Conservation (phyloP, 768 basidiomycete genomes). For the Leccinum pellstonianum region DNA sequence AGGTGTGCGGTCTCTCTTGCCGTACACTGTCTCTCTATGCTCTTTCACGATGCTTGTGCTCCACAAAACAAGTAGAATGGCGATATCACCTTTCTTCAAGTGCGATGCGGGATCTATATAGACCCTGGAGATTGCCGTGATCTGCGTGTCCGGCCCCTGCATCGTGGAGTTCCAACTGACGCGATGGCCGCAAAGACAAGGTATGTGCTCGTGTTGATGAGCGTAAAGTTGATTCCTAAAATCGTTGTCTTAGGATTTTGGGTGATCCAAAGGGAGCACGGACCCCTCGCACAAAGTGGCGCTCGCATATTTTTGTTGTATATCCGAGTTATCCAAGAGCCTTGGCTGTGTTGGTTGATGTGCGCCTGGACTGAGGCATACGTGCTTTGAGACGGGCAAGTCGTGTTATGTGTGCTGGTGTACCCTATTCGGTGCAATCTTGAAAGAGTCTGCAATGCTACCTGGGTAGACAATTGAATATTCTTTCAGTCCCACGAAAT, state of each 20-base stretch:
- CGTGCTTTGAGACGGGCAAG: too few species aligned
- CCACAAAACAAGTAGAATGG: conserved; percentile 21
- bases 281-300: background rate
- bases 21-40: too few species aligned
- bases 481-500: background rate
- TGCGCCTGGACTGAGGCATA: background rate
- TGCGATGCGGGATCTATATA: conserved; percentile 18
- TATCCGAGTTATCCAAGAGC: too few species aligned
- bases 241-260: conserved; percentile 12
- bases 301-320: background rate
- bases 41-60: conserved; percentile 12
- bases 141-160: conserved; percentile 22
- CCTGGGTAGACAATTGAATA: background rate
- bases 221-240: background rate
- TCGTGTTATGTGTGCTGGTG: background rate
- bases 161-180: conserved; percentile 22
- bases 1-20: background rate
- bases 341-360: background rate
- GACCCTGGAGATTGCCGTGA: conserved; percentile 22
- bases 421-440: background rate
- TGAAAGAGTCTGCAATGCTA: too few species aligned
- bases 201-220: conserved; percentile 17
- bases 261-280: conserved; percentile 21
- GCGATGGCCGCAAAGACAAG: conserved; percentile 20
- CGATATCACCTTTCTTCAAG: conserved; percentile 18